These are phyloP conservation scores for Pyricularia grisea DNA, from an alignment of 2,329 filamentous ascomycete genomes.

Conservation along the genomic window DNA sequence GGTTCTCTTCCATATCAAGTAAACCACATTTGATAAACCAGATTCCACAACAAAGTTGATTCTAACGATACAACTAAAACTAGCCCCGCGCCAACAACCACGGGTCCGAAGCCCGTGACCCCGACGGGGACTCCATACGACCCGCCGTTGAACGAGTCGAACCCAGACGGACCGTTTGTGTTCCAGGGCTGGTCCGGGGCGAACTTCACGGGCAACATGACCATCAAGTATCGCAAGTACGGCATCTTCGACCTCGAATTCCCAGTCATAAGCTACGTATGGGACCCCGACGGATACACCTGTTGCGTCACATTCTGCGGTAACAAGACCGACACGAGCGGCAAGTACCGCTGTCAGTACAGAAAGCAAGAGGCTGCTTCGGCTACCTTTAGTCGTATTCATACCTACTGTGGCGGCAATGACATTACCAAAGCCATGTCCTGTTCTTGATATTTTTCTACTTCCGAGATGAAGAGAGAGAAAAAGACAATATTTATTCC, in stretches of 20 bases:
- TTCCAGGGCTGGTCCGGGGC: constrained; percentile 21
- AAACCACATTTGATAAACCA: not conserved
- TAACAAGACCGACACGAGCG: constrained; percentile 12
- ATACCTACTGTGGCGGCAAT: constrained; percentile 15
- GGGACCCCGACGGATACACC: constrained; percentile 13
- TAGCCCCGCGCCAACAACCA: not conserved
- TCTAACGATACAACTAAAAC: not conserved
- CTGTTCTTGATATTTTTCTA: constrained; percentile 5
- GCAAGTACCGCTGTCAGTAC: constrained; percentile 16
- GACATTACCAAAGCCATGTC: not conserved
- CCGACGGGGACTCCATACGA: not conserved
- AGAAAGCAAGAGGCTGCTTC: constrained; percentile 10
- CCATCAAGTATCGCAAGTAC: constrained; percentile 14
- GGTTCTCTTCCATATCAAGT: not conserved
- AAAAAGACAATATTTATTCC: not conserved
- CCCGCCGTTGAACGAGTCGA: constrained; percentile 12
- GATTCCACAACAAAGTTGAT: not conserved
- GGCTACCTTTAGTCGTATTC: constrained; percentile 13
- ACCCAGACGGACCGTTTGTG: constrained; percentile 10
- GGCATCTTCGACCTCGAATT: constrained; percentile 15
- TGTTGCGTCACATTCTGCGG: constrained; percentile 20
- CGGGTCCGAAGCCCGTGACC: not conserved
- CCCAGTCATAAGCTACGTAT: constrained; percentile 14
- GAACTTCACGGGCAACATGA: constrained; percentile 15
- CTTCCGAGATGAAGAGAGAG: not conserved